Evolutionary conservation across 208 protist genomes (phyloP), one percentile per base, ranked within the genome.

Genomic region (Trypanosomatidae sp.): DNA sequence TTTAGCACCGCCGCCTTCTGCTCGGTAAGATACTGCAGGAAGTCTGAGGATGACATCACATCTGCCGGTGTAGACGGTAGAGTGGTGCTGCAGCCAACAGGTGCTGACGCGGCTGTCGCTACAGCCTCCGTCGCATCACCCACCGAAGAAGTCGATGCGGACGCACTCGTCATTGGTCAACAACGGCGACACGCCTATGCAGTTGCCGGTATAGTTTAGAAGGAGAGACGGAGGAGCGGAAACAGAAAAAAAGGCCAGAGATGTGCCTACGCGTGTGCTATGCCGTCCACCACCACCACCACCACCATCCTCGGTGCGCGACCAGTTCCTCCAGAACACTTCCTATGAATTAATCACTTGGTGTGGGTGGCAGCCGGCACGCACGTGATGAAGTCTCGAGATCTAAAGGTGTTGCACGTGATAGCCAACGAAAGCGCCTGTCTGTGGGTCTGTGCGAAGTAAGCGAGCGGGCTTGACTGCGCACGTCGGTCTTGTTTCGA

Each of bases 1-100:
- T 25, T 13, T 36, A 73, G 36, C 9, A 73, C 28, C 17, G 62
- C 52, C n/a, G 39, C 64, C 68, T 69, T 62, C 52, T 78, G 68
- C 39, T 69, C 43, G 1, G 39, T 62, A 15, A 68, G 15, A 47
- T 71, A 71, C 33, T 25, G 44, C 47, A 33, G 28, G 28, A 68
- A 71, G 33, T 76, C 55, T 3, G 65, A 69, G 22, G 52, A 69
- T 17, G 71, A 17, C 5, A 52, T 25, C 19, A 62, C 22, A 6
- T 17, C n/a, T 1, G n/a, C 28, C 46, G 44, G 59, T 36, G 9
- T 4, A 36, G 62, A 49, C 2, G 41, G 62, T 10, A 22, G 62
- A 33, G 62, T 17, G 41, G 4, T 49, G 41, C n/a, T 3, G 30
- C 56, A 17, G 41, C 28, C 15, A 0, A 2, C 3, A 30, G 17